phyloP scores from a whole-genome alignment of 2,329 filamentous ascomycete species.

The Rachicladosporium sp. region DNA sequence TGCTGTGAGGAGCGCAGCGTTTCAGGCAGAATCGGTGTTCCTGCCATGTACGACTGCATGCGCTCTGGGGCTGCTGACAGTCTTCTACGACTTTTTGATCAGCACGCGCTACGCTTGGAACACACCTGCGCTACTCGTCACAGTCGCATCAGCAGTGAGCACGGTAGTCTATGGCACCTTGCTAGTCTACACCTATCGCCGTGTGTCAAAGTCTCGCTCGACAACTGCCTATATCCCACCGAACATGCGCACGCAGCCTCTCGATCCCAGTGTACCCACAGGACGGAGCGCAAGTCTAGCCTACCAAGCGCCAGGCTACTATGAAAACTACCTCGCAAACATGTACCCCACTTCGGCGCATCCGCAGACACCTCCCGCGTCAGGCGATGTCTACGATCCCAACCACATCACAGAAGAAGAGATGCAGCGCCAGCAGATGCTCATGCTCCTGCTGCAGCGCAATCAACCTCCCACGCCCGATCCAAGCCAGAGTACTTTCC shows the following conservation, averaged over 20 bases:
- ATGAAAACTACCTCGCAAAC: slow-evolving; percentile 33
- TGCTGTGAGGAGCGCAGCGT: slow-evolving; percentile 32
- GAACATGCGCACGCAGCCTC: slow-evolving; percentile 1
- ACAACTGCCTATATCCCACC: slow-evolving; percentile 5
- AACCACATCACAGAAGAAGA: slow-evolving; percentile 35
- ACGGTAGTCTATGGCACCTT: slow-evolving; percentile 31
- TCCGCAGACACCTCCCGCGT: slow-evolving; percentile 6
- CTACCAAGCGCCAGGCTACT: slow-evolving; percentile 28
- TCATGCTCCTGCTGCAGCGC: slow-evolving; percentile 29
- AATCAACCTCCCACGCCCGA: slow-evolving; percentile 19
- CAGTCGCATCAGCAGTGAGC: slow-evolving; percentile 28
- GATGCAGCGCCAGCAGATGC: slow-evolving; percentile 38
- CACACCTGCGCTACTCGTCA: slow-evolving; percentile 31
- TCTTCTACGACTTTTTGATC: slow-evolving; percentile 36
- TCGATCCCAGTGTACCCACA: neutral
- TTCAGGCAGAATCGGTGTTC: slow-evolving; percentile 37
- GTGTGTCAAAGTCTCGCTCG: slow-evolving; percentile 6
- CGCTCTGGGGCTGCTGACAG: slow-evolving; percentile 34
- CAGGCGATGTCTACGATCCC: slow-evolving; percentile 16
- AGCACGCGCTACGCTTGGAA: slow-evolving; percentile 31
- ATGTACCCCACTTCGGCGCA: slow-evolving; percentile 30
- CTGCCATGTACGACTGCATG: slow-evolving; percentile 32
- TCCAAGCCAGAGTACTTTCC: slow-evolving; percentile 13
- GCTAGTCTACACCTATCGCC: slow-evolving; percentile 19
- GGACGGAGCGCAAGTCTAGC: slow-evolving; percentile 4